Conservation (phyloP, 768 basidiomycete genomes). For the Suillus paluster region DNA sequence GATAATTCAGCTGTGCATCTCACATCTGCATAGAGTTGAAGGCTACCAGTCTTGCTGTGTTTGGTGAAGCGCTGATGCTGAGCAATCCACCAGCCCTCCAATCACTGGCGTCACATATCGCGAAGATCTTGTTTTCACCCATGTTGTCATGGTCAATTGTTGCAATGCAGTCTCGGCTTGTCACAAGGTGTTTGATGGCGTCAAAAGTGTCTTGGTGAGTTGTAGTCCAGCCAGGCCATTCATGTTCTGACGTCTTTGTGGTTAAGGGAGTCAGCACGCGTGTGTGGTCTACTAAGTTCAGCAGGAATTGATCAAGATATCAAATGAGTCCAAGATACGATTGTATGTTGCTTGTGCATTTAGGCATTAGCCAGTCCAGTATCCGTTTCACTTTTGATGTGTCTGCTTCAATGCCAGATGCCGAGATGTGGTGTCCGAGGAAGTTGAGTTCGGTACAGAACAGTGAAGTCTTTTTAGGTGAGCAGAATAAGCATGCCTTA, state of each 20-base stretch:
- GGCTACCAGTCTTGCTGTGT: conserved; percentile 29
- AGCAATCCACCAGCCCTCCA: too few relatives aligned
- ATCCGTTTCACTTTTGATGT: conserved; percentile 26
- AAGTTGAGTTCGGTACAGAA: conserved; percentile 5
- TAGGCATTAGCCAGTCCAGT: conserved; percentile 36
- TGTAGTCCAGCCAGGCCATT: conserved; percentile 32
- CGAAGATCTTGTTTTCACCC: conserved; percentile 19
- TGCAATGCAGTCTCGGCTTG: conserved; percentile 30
- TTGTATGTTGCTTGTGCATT: conserved; percentile 17
- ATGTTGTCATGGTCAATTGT: conserved; percentile 36
- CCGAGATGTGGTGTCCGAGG: conserved; percentile 29
- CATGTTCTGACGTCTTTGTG: conserved; percentile 25
- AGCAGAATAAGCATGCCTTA: conserved; percentile 24
- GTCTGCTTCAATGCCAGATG: conserved; percentile 1
- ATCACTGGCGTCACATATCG: conserved; percentile 17
- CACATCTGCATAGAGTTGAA: conserved; percentile 26
- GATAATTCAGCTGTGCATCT: conserved; percentile 27
- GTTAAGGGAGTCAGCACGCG: conserved; percentile 9
- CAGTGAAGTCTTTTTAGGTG: conserved; percentile 9
- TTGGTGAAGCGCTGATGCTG: too few relatives aligned
- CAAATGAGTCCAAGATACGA: conserved; percentile 15
- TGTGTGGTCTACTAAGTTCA: conserved; percentile 1
- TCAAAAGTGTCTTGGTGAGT: conserved; percentile 18
- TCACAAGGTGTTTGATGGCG: conserved; percentile 32
- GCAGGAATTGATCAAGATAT: conserved; percentile 14